A percentile compares a stretch with the other conserved stretches of the same genome.
Evolutionary conservation across 2,329 filamentous ascomycete genomes (phyloP).

Genomic region (Apiospora pterosperma): DNA sequence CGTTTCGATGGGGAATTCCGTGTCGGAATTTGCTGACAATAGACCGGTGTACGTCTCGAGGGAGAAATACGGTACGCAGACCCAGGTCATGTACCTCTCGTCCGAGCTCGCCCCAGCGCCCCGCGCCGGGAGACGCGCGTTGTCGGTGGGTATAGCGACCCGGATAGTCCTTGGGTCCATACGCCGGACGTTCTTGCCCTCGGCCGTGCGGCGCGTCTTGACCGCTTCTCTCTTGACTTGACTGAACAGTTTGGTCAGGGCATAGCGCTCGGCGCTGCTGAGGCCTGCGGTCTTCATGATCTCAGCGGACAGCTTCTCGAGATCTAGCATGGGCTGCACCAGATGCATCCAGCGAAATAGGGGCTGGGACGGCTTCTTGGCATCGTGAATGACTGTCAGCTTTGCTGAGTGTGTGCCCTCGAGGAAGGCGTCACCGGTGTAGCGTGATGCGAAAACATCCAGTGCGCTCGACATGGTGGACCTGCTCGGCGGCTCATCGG

Average conservation of each 20-base stretch:
- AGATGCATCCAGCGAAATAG: conserved; percentile 42
- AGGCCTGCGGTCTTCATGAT: conserved; percentile 30
- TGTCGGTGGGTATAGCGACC: conserved; percentile 24
- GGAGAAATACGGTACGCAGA: conserved; percentile 46
- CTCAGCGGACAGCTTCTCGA: conserved; percentile 39
- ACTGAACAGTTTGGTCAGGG: conserved; percentile 32
- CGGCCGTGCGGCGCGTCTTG: conserved; percentile 33
- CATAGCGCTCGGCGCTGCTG: conserved; percentile 30
- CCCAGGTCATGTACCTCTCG: conserved; percentile 31
- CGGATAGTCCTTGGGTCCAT: conserved; percentile 39
- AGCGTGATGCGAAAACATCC: conserved; percentile 24
- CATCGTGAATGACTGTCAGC: conserved; percentile 33
- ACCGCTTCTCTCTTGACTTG: conserved; percentile 34
- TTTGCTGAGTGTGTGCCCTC: conserved; percentile 32
- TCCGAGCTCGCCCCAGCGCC: background rate
- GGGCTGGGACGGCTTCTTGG: conserved; percentile 26
- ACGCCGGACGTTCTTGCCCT: conserved; percentile 35
- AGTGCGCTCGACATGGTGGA: background rate
- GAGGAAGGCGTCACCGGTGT: conserved; percentile 34
- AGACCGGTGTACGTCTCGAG: conserved; percentile 28
- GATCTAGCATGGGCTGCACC: conserved; percentile 36
- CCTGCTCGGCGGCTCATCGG: background rate
- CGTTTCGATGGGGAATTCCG: conserved; percentile 18
- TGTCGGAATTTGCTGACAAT: background rate
- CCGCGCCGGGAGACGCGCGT: conserved; percentile 12